phyloP scores from a whole-genome alignment of 495 filamentous ascomycete species.

The Tetracladium marchalianum region DNA sequence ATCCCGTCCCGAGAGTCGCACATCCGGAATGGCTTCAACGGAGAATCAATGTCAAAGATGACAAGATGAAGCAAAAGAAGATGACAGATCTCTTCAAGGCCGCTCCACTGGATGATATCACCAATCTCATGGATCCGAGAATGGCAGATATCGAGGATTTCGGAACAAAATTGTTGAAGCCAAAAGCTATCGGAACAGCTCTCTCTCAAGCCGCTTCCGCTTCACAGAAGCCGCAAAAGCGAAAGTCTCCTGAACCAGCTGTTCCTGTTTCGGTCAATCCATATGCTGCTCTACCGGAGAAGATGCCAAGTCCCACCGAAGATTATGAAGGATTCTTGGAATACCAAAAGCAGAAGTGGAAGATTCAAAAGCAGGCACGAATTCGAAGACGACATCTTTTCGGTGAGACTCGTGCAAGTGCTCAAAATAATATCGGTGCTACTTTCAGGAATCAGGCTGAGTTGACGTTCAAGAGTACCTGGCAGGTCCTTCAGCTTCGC shows the following conservation, averaged over 20 bases:
- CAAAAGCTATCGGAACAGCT: constrained; percentile 55
- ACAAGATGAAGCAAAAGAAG: constrained; percentile 96
- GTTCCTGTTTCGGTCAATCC: constrained; percentile 58
- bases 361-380: constrained; percentile 88
- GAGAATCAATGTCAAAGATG: constrained; percentile 87
- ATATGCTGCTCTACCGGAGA: constrained; percentile 71
- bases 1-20: constrained; percentile 84
- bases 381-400: constrained; percentile 84
- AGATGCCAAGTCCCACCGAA: constrained; percentile 76
- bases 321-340: constrained; percentile 84
- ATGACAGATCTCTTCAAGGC: constrained; percentile 92
- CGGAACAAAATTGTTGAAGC: constrained; percentile 51
- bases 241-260: constrained; percentile 61
- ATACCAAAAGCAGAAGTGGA: constrained; percentile 99
- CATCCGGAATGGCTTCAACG: constrained; percentile 97
- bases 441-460: constrained; percentile 90
- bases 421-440: constrained; percentile 67
- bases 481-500: constrained; percentile 86
- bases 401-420: constrained; percentile 63
- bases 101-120: constrained; percentile 60
- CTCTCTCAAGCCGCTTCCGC: constrained; percentile 29
- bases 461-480: constrained; percentile 77
- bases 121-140: constrained; percentile 50
- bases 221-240: constrained; percentile 59
- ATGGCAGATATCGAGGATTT: constrained; percentile 81